Conservation (phyloP, 208 protist genomes). For the Phytomonas francai region DNA sequence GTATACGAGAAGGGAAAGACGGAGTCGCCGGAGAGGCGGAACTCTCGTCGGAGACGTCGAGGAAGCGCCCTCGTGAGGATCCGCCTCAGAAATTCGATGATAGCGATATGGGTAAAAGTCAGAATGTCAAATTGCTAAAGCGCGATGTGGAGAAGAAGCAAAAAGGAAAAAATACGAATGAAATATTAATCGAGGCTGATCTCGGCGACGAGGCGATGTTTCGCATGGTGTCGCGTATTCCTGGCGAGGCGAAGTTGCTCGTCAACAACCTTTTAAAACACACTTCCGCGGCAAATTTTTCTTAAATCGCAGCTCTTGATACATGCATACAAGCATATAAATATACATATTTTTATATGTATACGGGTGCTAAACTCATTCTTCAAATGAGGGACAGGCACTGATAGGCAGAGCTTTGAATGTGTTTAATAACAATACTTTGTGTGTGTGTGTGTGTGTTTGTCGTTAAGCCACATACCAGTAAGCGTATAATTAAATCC, state of each 20-base stretch:
- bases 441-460: too few relatives aligned
- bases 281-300: not conserved
- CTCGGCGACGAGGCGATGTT: slow-evolving; percentile 49
- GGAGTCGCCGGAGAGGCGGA: not conserved
- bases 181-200: slow-evolving; percentile 4
- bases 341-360: slow-evolving; percentile 3
- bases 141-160: slow-evolving; percentile 7
- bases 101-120: slow-evolving; percentile 5
- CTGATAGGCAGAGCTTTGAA: too few relatives aligned
- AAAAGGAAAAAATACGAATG: slow-evolving; percentile 8
- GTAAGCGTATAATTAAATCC: too few relatives aligned
- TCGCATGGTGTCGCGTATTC: slow-evolving; percentile 27
- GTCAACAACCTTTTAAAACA: slow-evolving; percentile 17
- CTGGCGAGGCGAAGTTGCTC: slow-evolving; percentile 24
- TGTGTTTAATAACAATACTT: too few relatives aligned
- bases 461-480: too few relatives aligned
- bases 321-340: not conserved
- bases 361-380: too few relatives aligned
- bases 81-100: not conserved
- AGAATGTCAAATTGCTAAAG: not conserved
- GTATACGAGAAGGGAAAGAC: slow-evolving; percentile 2
- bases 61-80: not conserved
- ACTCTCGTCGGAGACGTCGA: not conserved
- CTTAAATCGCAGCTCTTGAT: not conserved
- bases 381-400: too few relatives aligned